phyloP scores from a whole-genome alignment of 768 basidiomycete species.

The Suillus discolor region DNA sequence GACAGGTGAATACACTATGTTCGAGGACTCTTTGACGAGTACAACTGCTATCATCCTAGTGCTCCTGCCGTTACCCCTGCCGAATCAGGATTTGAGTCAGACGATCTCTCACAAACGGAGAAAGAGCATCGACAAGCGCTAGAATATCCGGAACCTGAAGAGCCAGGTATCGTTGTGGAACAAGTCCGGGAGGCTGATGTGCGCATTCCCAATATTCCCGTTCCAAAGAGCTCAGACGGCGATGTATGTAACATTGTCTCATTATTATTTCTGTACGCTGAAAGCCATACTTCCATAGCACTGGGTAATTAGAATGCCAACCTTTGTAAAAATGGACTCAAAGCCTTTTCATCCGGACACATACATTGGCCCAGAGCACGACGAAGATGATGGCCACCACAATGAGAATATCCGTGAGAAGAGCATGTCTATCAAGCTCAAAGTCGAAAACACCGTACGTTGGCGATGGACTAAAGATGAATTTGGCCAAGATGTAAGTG shows the following conservation, averaged over 20 bases:
- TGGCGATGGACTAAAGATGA: constrained; percentile 93
- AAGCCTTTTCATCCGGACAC: constrained; percentile 89
- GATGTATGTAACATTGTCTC: constrained; percentile 53
- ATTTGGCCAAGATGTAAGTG: constrained; percentile 73
- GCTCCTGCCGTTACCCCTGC: constrained; percentile 40
- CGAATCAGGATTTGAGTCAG: constrained; percentile 59
- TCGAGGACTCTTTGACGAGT: constrained; percentile 10
- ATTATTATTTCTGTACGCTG: constrained; percentile 10
- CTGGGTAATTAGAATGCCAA: constrained; percentile 94
- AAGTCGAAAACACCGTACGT: constrained; percentile 91
- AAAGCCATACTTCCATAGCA: constrained; percentile 40
- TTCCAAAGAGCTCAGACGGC: constrained; percentile 78
- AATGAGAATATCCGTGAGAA: constrained; percentile 70
- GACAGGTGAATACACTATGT: constrained; percentile 42
- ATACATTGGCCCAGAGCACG: constrained; percentile 82
- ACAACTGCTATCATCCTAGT: constrained; percentile 27
- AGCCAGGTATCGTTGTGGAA: constrained; percentile 55
- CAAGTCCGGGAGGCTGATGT: constrained; percentile 69
- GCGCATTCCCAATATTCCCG: constrained; percentile 84
- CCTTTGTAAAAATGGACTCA: constrained; percentile 87
- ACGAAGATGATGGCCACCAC: constrained; percentile 60
- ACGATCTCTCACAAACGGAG: constrained; percentile 65
- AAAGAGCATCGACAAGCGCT: constrained; percentile 61
- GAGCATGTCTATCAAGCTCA: constrained; percentile 82
- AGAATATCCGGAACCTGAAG: constrained; percentile 83